Percentiles rank a stretch among this genome's conserved stretches.
phyloP scores from a whole-genome alignment of 2,329 filamentous ascomycete genomes.

The Paecilomyces sp. region DNA sequence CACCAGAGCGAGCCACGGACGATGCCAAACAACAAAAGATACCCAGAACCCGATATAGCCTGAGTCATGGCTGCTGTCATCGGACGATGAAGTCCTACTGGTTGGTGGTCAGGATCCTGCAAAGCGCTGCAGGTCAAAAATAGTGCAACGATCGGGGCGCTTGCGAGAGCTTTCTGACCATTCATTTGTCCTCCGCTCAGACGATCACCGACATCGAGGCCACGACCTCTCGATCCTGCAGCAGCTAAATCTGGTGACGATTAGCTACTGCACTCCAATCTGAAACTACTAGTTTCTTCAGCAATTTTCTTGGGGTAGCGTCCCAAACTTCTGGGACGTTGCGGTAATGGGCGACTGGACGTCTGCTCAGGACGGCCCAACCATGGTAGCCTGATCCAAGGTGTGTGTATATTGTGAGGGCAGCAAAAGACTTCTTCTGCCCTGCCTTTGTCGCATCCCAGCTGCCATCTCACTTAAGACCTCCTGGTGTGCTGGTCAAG shows the following conservation, averaged over 20 bases:
- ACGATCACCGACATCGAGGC: neutral
- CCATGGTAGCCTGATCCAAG: neutral
- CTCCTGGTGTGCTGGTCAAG: too few species aligned
- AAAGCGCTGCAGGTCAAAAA: constrained; percentile 18
- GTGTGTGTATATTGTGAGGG: neutral
- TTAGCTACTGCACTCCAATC: neutral
- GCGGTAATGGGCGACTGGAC: neutral
- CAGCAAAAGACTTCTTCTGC: neutral
- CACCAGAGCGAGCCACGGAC: neutral
- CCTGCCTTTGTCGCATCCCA: neutral
- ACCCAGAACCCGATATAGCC: neutral
- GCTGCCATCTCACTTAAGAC: too few species aligned
- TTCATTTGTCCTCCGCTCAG: constrained; percentile 7
- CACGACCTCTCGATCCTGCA: neutral
- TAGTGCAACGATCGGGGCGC: constrained; percentile 20
- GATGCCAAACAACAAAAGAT: neutral
- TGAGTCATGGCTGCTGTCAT: constrained; percentile 16
- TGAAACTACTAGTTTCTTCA: neutral
- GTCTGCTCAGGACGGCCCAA: neutral
- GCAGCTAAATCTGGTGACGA: neutral
- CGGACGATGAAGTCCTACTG: constrained; percentile 9
- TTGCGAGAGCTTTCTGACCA: constrained; percentile 16
- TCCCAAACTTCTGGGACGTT: neutral
- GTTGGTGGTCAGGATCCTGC: constrained; percentile 9
- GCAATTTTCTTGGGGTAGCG: neutral